Evolutionary conservation across 176 grass and related monocot species (phyloP), one percentile per base, ranked within the genome.

Genomic region (Eleusine coracana): DNA sequence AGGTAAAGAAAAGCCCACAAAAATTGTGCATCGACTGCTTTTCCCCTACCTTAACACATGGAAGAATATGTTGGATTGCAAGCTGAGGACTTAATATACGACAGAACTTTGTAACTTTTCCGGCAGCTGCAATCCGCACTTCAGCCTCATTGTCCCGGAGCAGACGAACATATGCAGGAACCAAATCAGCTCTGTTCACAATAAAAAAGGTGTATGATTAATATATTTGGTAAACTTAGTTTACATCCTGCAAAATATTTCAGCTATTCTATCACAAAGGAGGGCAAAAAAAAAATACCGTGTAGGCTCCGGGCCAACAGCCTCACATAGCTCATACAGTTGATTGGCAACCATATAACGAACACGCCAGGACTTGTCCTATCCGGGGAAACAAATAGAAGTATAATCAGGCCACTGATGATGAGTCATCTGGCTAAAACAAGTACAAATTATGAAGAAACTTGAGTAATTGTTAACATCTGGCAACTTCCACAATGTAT

Each of bases 281-380:
- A 66, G 29, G 28, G 5, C 12, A 34, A 31, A 36, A 36, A 65
- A 25, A 82, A 61, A 48, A 12, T 83, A 95, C 96, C 90, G 93
- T 40, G 96, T 93, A 36, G 93, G 87, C 66, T 98, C 96, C 14
- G 96, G 89, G 40, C 92, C 91, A 75, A 95, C 92, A 72, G 91
- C 91, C 78, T 98, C 96, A 70, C 92, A 98, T 71, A 98, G 92
- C 45, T 95, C 96, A 80, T 95, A 93, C 31, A 98, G 73, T 77
- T 96, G 93, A 84, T 99, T 99, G 62, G 96, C 96, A 38, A 99
- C 96, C 96, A 99, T 99, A 66, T 99, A 99, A 13, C 93, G 88
- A 15, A 96, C 96, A 85, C 91, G 93, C 96, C 96, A 99, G 5
- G 96, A 99, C 89, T 99, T 99, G 77, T 99, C 96, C 96, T 96